Base-by-base conservation (phyloP, 2,329 filamentous ascomycete genomes). In the Sordariomycetes sp. region DNA sequence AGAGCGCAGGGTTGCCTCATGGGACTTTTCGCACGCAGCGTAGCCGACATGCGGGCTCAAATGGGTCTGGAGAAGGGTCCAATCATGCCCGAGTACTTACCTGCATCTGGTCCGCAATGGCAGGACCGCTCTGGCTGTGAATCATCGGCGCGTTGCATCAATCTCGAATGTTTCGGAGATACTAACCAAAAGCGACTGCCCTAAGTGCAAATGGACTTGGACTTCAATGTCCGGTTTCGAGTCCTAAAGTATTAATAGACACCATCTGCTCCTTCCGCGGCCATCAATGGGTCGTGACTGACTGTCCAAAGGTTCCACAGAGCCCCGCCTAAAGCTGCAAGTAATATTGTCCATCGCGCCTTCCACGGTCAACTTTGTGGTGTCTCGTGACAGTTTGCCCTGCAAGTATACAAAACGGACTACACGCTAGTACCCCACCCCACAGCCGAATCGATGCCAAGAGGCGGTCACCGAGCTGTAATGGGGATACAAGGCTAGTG, bases 341-440 rank as follows among this genome's bases (percentile, higher is more conserved):
- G 45, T 7, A 50, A 20, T 20, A 50, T 22, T n/a, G n/a, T 22
- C 45, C 45, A n/a, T 55, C 53, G 25, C 35, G 20, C 36, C 36
- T 32, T 28, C 17, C 22, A 28, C 5, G 52, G 22, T 32, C 45
- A 55, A 45, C 24, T 55, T 48, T 55, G 45, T 24, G 13, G 36
- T 20, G 53, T 55, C 53, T 42, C 53, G 53, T 55, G 53, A 55
- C 45, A 50, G 45, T 20, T 50, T 24, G 45, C 45, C 45, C 45
- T 50, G 22, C 45, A 50, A 50, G 45, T 50, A 32, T 32, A 50
- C 45, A 24, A 24, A 22, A 10, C 12, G n/a, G 45, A 20, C 22
- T 24, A 50, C 45, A 22, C 22, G 22, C 45, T 24, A 50, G 45
- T 24, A 50, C 45, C 45, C 28, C n/a, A 13, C 45, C 20, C 45